A percentile compares a stretch with the other conserved stretches of the same genome.
Evolutionary conservation across 441 rosid species (phyloP).

Genomic region (Kokia cookei): DNA sequence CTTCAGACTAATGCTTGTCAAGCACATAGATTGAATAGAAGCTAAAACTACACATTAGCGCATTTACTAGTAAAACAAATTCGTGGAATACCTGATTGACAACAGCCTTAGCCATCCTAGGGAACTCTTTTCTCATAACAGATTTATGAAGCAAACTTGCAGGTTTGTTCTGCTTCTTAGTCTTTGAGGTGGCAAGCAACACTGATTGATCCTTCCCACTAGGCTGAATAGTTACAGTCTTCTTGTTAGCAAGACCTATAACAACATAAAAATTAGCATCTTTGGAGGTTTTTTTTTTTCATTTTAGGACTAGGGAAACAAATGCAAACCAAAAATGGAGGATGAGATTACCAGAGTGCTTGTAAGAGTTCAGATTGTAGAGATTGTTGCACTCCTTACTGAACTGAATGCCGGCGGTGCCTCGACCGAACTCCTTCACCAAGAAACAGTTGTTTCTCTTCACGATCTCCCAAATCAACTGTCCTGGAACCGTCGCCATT

Average conservation of each 20-base stretch:
- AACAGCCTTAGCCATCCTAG: constrained; percentile 61
- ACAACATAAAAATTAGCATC: background rate
- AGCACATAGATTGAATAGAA: background rate
- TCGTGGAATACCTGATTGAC: constrained; percentile 36
- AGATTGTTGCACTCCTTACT: constrained; percentile 62
- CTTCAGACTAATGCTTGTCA: background rate
- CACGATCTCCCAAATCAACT: constrained; percentile 23
- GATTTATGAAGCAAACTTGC: constrained; percentile 48
- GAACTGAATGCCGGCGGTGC: constrained; percentile 49
- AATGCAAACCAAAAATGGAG: background rate
- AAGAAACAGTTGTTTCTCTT: constrained; percentile 59
- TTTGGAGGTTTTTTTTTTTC: background rate
- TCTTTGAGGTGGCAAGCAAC: constrained; percentile 65
- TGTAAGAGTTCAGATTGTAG: constrained; percentile 58
- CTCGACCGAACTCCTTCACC: constrained; percentile 58
- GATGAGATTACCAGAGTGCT: constrained; percentile 43
- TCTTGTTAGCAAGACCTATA: constrained; percentile 65
- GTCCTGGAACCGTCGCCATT: constrained; percentile 51
- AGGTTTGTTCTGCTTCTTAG: constrained; percentile 56
- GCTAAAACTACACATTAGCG: background rate
- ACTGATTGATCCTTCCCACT: constrained; percentile 57
- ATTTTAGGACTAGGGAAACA: background rate
- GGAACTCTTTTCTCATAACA: constrained; percentile 48
- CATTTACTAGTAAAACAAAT: background rate
- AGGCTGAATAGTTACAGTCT: constrained; percentile 64